Base-by-base conservation (phyloP, 441 rosid species). In the Rhodomyrtus psidioides region DNA sequence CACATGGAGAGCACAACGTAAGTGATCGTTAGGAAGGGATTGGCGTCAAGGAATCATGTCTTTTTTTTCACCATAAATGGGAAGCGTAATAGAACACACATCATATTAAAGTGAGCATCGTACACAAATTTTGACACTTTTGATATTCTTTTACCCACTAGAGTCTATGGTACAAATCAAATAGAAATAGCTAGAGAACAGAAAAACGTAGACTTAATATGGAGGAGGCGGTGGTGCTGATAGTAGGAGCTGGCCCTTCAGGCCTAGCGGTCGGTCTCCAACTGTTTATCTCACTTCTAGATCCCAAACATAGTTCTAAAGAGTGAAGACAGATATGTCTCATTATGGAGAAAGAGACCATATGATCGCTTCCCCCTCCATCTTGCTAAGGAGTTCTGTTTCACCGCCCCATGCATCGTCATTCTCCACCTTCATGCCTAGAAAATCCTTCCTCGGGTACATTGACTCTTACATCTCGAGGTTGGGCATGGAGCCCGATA, bases 211-310 rank as follows among this genome's bases (percentile, higher is more conserved):
- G 79, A 23, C n/a, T 2, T 65, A 10, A 39, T 21, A 70, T 39
- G 79, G 79, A 70, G 49, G 79, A 70, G 79, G 79, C 21, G 46
- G 49, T 39, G 49, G 51, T 39, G 44, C 46, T 93, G 58, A 89
- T 93, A 24, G 89, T 93, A 2, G 95, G 95, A 13, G 91, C 94
- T 3, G 94, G 95, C 1, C 94, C 94, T 53, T 85, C 96, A 0
- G 95, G 96, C 16, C 86, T 93, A 3, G 93, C 94, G 3, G 89
- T 91, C 94, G 3, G 89, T 91, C 1, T 84, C 95, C 7, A 94
- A 91, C 6, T 91, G 94, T 82, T 88, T 94, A 39, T 59, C 79
- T 39, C 85, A 14, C n/a, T 82, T 39, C 58, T 83, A 87, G 19
- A 91, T 93, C 34, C 89, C 93, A 17, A 85, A 88, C 82, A 59